Conservation (phyloP, 2,329 filamentous ascomycete species). For the Exophiala sp. region DNA sequence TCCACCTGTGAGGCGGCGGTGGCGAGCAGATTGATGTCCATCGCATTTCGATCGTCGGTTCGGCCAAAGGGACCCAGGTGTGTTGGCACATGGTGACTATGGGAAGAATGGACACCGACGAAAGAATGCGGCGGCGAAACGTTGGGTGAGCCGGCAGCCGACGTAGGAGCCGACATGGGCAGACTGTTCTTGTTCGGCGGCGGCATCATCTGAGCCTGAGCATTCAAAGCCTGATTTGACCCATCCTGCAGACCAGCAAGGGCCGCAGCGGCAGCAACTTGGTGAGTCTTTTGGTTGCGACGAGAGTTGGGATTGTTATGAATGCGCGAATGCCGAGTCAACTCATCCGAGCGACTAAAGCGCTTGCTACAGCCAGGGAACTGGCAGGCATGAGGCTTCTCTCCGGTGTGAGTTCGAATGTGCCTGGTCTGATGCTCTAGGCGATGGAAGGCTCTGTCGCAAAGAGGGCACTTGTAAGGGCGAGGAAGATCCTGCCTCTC, state of each 20-base stretch:
- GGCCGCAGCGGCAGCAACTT: conserved; percentile 53
- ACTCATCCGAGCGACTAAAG: conserved; percentile 91
- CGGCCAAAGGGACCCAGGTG: conserved; percentile 50
- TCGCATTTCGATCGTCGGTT: conserved; percentile 45
- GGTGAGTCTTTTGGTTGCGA: conserved; percentile 77
- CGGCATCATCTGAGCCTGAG: conserved; percentile 64
- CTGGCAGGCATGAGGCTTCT: conserved; percentile 95
- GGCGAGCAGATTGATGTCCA: conserved; percentile 64
- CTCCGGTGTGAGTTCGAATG: conserved; percentile 93
- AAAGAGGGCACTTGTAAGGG: conserved; percentile 96
- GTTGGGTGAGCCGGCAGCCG: conserved; percentile 84
- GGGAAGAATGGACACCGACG: conserved; percentile 45
- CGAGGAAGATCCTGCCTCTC: conserved; percentile 75
- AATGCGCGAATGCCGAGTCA: conserved; percentile 94
- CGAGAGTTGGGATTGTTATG: conserved; percentile 98
- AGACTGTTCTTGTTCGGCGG: conserved; percentile 66
- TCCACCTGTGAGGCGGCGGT: conserved; percentile 63
- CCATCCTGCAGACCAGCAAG: conserved; percentile 50
- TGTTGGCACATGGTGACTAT: conserved; percentile 40
- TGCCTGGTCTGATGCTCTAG: conserved; percentile 89
- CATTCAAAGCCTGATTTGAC: conserved; percentile 38
- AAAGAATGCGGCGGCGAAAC: conserved; percentile 91
- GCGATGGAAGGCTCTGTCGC: conserved; percentile 97
- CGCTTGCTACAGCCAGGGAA: conserved; percentile 95
- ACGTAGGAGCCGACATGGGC: conserved; percentile 81